Conservation (phyloP, 2,329 filamentous ascomycete genomes). For the Fragosphaeria purpurea region DNA sequence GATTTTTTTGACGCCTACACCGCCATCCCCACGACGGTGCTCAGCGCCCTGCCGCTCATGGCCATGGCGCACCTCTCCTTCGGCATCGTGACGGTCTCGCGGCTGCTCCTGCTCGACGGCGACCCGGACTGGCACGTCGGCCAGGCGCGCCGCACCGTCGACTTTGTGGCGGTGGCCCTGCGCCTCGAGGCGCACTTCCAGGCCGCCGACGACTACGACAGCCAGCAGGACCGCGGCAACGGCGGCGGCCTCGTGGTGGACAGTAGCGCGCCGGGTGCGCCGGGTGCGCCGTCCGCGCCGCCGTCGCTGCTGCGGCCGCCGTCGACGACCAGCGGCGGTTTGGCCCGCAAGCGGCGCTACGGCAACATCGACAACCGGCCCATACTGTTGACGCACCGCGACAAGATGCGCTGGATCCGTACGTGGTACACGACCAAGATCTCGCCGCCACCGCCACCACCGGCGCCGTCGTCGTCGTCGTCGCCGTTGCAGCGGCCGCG, state of each 20-base stretch:
- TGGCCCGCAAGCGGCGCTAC: constrained; percentile 13
- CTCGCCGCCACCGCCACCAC: background rate
- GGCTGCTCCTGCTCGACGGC: constrained; percentile 24
- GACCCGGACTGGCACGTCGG: constrained; percentile 27
- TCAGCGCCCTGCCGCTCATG: constrained; percentile 22
- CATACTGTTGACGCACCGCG: constrained; percentile 22
- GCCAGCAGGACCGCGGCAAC: background rate
- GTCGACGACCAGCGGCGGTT: background rate
- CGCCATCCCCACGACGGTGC: constrained; percentile 16
- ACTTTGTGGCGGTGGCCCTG: constrained; percentile 20
- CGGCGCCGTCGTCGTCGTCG: background rate
- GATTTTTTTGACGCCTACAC: constrained; percentile 19
- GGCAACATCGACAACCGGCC: constrained; percentile 20
- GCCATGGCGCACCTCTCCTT: constrained; percentile 23
- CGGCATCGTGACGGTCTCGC: constrained; percentile 23
- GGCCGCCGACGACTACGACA: constrained; percentile 15
- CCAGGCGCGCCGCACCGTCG: constrained; percentile 23
- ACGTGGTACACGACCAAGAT: constrained; percentile 25
- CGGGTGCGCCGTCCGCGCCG: background rate
- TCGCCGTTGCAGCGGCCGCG: background rate
- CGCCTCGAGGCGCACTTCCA: constrained; percentile 21
- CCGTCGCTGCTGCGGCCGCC: background rate
- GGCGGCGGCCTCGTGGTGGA: background rate
- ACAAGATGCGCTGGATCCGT: constrained; percentile 29
- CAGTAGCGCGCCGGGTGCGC: too few species aligned